A percentile compares a stretch with the other conserved stretches of the same genome.
Evolutionary conservation across 2,329 filamentous ascomycete genomes (phyloP).

Genomic region (Immersiporthe knoxdaviesiana): DNA sequence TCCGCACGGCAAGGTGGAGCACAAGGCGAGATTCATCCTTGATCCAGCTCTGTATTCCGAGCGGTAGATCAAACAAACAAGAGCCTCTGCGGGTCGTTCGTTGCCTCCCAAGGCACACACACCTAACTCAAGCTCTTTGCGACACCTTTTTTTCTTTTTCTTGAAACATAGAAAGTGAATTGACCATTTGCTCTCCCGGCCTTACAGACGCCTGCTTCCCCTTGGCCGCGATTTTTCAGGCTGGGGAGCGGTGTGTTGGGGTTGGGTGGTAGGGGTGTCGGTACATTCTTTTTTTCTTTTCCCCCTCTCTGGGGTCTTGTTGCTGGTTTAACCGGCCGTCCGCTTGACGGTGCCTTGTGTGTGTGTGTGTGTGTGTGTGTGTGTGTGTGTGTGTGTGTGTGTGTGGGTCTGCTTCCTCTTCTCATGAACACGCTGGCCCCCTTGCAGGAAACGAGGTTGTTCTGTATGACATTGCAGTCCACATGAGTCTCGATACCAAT

Average conservation of each 20-base stretch:
- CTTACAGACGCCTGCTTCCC: constrained; percentile 24
- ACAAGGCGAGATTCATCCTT: constrained; percentile 77
- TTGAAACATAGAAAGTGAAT: constrained; percentile 34
- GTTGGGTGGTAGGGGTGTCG: constrained; percentile 30
- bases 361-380: neutral
- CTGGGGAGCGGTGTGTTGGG: constrained; percentile 14
- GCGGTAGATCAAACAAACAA: constrained; percentile 61
- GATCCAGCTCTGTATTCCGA: constrained; percentile 74
- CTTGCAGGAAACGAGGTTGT: neutral
- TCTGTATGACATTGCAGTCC: neutral
- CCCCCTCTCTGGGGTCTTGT: too few species aligned
- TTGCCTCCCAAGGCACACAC: constrained; percentile 22
- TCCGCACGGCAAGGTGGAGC: constrained; percentile 76
- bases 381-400: neutral
- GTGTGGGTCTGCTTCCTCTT: neutral
- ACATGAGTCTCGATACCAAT: neutral
- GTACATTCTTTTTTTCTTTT: constrained; percentile 20
- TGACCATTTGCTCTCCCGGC: constrained; percentile 50
- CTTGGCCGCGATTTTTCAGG: constrained; percentile 26
- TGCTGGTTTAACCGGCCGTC: neutral
- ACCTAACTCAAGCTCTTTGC: constrained; percentile 35
- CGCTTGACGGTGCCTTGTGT: neutral
- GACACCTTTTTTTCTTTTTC: constrained; percentile 37
- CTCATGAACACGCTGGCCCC: too few species aligned
- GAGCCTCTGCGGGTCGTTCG: constrained; percentile 11